phyloP scores from a whole-genome alignment of 2,329 filamentous ascomycete species.

The Colletotrichum spaethianum region DNA sequence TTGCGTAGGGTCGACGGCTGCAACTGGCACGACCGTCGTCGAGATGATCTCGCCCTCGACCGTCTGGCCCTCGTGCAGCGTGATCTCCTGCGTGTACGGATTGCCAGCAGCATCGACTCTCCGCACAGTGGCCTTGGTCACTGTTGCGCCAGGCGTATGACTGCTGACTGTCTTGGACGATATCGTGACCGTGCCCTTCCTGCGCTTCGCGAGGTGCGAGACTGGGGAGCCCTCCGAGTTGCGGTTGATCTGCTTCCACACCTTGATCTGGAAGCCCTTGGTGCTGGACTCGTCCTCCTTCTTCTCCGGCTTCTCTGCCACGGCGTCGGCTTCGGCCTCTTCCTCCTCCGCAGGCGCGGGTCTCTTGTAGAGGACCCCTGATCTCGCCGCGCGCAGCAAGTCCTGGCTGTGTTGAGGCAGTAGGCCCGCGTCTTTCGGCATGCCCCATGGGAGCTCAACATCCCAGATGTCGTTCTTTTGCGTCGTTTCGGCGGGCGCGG shows the following conservation, averaged over 20 bases:
- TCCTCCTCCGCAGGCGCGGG: conserved; percentile 74
- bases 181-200: conserved; percentile 73
- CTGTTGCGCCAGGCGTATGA: conserved; percentile 64
- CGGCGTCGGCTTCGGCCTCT: conserved; percentile 65
- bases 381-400: conserved; percentile 84
- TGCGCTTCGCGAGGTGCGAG: conserved; percentile 72
- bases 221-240: conserved; percentile 67
- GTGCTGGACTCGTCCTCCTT: conserved; percentile 73
- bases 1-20: conserved; percentile 66
- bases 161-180: conserved; percentile 65
- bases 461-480: conserved; percentile 79
- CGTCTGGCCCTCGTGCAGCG: conserved; percentile 82
- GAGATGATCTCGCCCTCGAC: conserved; percentile 87
- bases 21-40: conserved; percentile 68
- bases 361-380: conserved; percentile 82
- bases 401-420: conserved; percentile 86
- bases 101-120: conserved; percentile 85
- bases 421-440: conserved; percentile 89
- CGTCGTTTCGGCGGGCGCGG: conserved; percentile 73
- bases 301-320: conserved; percentile 69
- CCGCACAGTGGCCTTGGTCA: conserved; percentile 86
- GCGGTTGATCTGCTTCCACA: conserved; percentile 74
- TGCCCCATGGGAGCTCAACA: conserved; percentile 80
- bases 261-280: conserved; percentile 68
- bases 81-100: conserved; percentile 86